These are phyloP conservation scores for Aspergillus saccharolyticus DNA, from an alignment of 495 filamentous ascomycete genomes.

Conservation along the genomic window DNA sequence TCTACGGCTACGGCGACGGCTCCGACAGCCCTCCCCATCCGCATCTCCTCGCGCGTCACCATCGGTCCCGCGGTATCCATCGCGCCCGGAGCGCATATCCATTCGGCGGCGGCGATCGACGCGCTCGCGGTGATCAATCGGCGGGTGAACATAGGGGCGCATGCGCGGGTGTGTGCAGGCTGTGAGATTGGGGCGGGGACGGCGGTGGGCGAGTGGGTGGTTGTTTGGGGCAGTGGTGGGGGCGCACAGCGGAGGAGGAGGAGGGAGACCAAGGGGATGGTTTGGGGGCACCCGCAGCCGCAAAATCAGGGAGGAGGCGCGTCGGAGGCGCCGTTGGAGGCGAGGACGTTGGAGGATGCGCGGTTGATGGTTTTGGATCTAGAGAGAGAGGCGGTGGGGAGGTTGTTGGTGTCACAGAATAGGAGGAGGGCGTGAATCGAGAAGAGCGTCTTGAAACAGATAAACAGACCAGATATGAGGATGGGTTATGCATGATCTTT, in stretches of 20 bases:
- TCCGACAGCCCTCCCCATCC: constrained; percentile 16
- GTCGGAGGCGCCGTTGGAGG: constrained; percentile 27
- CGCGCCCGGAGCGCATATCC: constrained; percentile 32
- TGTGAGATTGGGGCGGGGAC: constrained; percentile 29
- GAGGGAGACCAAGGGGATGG: constrained; percentile 23
- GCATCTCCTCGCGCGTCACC: constrained; percentile 33
- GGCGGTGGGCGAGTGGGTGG: constrained; percentile 35
- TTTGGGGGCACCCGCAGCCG: not conserved
- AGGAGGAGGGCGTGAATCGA: constrained; percentile 32
- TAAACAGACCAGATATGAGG: no score
- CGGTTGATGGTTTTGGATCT: constrained; percentile 41
- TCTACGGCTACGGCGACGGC: no score
- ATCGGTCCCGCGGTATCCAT: constrained; percentile 32
- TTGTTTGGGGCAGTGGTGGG: constrained; percentile 38
- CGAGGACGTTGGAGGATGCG: constrained; percentile 42
- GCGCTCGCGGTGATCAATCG: constrained; percentile 26
- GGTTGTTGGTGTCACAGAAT: constrained; percentile 31
- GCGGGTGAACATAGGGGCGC: constrained; percentile 32
- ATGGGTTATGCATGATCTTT: no score
- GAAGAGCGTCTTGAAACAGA: no score
- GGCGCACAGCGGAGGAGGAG: constrained; percentile 29
- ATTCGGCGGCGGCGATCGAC: constrained; percentile 34
- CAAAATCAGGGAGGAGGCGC: constrained; percentile 23
- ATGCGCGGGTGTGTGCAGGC: constrained; percentile 38
- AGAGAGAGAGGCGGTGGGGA: constrained; percentile 39